Evolutionary conservation across 2,329 filamentous ascomycete species (phyloP), one percentile per base, ranked within the genome.

Genomic region (Elsinoe batatas): DNA sequence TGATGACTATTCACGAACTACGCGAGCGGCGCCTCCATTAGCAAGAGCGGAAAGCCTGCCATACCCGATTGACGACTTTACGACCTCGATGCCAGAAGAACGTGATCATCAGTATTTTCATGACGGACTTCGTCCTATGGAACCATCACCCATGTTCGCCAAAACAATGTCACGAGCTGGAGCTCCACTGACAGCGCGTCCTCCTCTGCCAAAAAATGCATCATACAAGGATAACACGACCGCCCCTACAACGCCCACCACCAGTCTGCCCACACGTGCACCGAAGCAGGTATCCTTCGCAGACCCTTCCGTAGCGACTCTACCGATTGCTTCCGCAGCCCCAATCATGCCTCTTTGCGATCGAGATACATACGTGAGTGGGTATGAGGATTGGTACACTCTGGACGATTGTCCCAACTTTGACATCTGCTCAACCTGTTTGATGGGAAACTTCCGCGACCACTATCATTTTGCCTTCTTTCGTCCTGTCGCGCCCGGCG

Each of bases 401-500:
- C 75, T 96, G 3, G 81, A 81, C 3, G 80, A 82, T 12, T 80
- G 83, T 58, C 79, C 83, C 11, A 80, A 80, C 58, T 86, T 96
- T 62, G 82, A 88, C 59, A 85, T 96, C 44, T 96, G 91, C 63
- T 87, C 88, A 0, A 81, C 80, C 11, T 97, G 91, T 71, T 89
- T 87, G 67, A 76, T 79, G 2, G 77, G 78, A 5, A 79, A 89
- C 7, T 89, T 91, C 61, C 77, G 77, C 12, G 74, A 79, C 20
- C 86, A 87, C 0, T 76, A 80, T 17, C 94, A 87, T 65, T 77
- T 81, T 1, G 75, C 79, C 13, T 75, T 82, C 33, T 89, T 95
- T 63, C 76, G 81, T 30, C 73, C 76, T 26, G 80, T 82, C 13
- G 74, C 80, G 3, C 72, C 77, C 2, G 77, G 80, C 12, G 36